A percentile compares a stretch with the other conserved stretches of the same genome.
Conservation (phyloP, 495 filamentous ascomycete species). For the Usnea hakonensis region DNA sequence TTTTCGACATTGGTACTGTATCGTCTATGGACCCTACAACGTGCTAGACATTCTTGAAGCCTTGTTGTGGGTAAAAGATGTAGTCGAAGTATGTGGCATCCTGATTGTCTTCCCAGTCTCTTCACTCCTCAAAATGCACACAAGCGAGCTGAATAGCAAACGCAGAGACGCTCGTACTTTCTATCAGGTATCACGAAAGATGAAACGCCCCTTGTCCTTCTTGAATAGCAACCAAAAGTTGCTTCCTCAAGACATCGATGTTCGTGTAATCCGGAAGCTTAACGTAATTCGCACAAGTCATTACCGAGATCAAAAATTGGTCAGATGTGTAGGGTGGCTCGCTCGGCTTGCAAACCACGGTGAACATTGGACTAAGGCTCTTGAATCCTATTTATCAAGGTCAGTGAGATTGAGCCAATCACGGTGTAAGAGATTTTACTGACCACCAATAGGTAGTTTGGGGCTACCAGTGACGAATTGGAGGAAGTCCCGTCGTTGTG, state of each 20-base stretch:
- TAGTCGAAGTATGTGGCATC: neutral
- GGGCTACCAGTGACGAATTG: constrained; percentile 98
- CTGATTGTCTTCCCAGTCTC: neutral
- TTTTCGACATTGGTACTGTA: neutral
- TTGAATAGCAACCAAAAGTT: constrained; percentile 76
- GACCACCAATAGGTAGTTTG: constrained; percentile 97
- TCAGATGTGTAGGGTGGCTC: constrained; percentile 91
- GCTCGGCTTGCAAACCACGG: constrained; percentile 96
- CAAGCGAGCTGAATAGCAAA: constrained; percentile 5
- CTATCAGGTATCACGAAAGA: constrained; percentile 55
- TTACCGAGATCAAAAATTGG: constrained; percentile 95
- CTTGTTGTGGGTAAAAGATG: constrained; percentile 3
- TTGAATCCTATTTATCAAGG: constrained; percentile 66
- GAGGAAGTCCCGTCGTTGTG: constrained; percentile 85
- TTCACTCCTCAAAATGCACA: constrained; percentile 16
- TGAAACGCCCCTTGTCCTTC: constrained; percentile 99
- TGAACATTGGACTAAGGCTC: constrained; percentile 93
- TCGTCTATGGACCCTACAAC: constrained; percentile 11
- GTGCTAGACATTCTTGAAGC: constrained; percentile 3
- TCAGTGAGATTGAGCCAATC: neutral
- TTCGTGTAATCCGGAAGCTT: constrained; percentile 94
- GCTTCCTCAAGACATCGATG: constrained; percentile 64
- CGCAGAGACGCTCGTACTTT: neutral
- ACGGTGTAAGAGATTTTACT: constrained; percentile 25
- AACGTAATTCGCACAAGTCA: constrained; percentile 99